Evolutionary conservation across 352 stramenopile species (phyloP).

Genomic region (Pythium utonaiense): DNA sequence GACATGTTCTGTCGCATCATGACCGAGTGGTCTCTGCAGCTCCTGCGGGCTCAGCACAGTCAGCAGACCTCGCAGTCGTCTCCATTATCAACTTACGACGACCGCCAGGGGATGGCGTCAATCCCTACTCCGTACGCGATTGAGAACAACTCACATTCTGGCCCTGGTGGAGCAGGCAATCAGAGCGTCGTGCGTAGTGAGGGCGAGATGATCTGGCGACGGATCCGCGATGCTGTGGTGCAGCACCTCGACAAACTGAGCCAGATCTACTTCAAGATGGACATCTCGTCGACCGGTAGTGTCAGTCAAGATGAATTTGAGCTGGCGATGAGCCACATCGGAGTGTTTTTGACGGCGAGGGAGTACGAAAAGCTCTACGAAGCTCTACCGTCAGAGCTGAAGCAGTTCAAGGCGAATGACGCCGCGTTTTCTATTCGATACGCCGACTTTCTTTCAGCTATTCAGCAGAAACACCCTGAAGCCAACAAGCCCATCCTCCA

Average conservation of each 20-base stretch:
- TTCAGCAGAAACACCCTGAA: slow-evolving; percentile 30
- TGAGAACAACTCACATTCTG: slow-evolving; percentile 21
- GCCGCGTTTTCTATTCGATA: slow-evolving; percentile 51
- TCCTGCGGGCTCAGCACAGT: slow-evolving; percentile 46
- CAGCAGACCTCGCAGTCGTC: slow-evolving; percentile 13
- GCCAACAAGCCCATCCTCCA: slow-evolving; percentile 26
- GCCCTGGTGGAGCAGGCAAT: neutral
- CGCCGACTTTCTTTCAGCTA: slow-evolving; percentile 48
- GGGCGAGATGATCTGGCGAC: slow-evolving; percentile 51
- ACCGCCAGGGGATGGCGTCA: neutral
- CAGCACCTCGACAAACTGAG: slow-evolving; percentile 62
- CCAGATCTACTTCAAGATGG: slow-evolving; percentile 80
- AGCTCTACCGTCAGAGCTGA: slow-evolving; percentile 38
- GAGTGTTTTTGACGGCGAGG: slow-evolving; percentile 57
- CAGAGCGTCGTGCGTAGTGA: slow-evolving; percentile 23
- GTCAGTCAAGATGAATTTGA: slow-evolving; percentile 69
- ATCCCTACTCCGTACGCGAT: slow-evolving; percentile 53
- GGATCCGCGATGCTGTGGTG: slow-evolving; percentile 44
- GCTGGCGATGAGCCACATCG: slow-evolving; percentile 64
- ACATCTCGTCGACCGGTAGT: slow-evolving; percentile 59
- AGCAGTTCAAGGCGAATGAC: slow-evolving; percentile 13
- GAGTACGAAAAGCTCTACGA: slow-evolving; percentile 71
- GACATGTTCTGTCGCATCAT: slow-evolving; percentile 81
- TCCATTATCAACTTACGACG: neutral
- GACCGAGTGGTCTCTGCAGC: slow-evolving; percentile 66